Base-by-base conservation (phyloP, 1,284 basidiomycete species). In the Salmacisia buchloeana region DNA sequence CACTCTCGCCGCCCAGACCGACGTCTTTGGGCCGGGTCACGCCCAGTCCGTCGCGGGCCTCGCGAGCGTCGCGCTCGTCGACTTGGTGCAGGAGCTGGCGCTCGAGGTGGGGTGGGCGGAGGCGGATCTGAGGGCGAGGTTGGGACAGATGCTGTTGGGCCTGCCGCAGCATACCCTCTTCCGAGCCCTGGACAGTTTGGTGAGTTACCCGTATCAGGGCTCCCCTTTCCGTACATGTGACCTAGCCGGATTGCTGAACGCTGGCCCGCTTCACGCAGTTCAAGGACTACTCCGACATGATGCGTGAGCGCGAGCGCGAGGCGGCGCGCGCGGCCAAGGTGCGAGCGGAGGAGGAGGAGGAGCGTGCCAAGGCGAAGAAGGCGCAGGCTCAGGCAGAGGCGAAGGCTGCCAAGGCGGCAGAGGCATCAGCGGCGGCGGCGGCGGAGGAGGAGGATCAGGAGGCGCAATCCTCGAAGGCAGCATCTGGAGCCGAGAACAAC, bases 101-200 rank as follows among this genome's bases (percentile, higher is more conserved):
- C 49, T 18, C 15, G 31, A 27, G 12, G 49, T n/a, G 10, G 49
- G 49, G 9, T 54, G 49, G 49, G 34, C 29, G 29, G 49, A 54
- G 13, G 25, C 15, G 25, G 27, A 54, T 9, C 7, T 54, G 15
- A 27, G 49, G 6, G 49, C 29, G 21, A 54, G 27, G 27, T n/a
- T 54, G 5, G 49, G 49, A 5, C 49, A 54, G 13, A 54, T 54
- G 9, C 27, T 54, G 27, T 4, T 54, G 49, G 49, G 49, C 29
- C 1, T 54, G 27, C 49, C 49, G 23, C 49, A 54, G 27, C 49
- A 54, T 33, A 54, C 49, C 34, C 27, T 54, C 29, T 54, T 54
- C 15, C 25, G 49, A n/a, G 49, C 49, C 21, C 12, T 54, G 49
- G 49, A 54, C 29, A 54, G 49, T 29, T 33, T 54, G 49, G 49